Base-by-base conservation (phyloP, 306 rosid species). In the Inga leiocalycina region DNA sequence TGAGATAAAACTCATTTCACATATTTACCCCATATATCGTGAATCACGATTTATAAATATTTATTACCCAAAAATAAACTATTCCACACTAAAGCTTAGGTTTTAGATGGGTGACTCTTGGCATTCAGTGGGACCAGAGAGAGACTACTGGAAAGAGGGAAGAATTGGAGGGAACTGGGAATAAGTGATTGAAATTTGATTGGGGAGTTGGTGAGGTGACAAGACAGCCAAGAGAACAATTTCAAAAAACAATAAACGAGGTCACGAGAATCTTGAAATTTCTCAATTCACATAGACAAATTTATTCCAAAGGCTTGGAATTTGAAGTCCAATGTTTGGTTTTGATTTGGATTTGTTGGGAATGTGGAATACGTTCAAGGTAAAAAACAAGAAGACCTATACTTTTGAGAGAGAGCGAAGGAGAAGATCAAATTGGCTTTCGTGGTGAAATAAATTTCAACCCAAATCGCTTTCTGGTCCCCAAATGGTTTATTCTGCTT, bases 211-310 rank as follows among this genome's bases (percentile, higher is more conserved):
- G 85, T 85, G 85, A 75, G 78, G 83, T 82, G 80, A 62, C 81
- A 74, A 69, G 27, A 24, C 75, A 76, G 39, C 19, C 68, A 19
- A 66, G 79, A 30, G 30, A 59, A 30, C 37, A 27, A 27, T 61
- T 30, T 62, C 0, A 71, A 84, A 65, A 65, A 6, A 2, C n/a
- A 65, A 15, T 13, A 32, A 32, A 65, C 30, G 9, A 4, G 69
- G 68, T 89, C 92, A 89, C 92, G 91, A 79, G 92, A 85, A 78
- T 71, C 90, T 75, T 67, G 91, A 88, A 71, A 1, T 57, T 45
- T 41, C 81, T 66, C 69, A 0, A 57, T 37, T 32, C 81, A 71
- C 69, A 35, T 83, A 24, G 45, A 48, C 83, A 8, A 83, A 85
- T 75, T 80, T 83, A 84, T 80, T 87, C 87, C 84, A 61, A 81